A percentile compares a stretch with the other conserved stretches of the same genome.
phyloP scores from a whole-genome alignment of 345 rosid genomes.

The Litchi chinensis region DNA sequence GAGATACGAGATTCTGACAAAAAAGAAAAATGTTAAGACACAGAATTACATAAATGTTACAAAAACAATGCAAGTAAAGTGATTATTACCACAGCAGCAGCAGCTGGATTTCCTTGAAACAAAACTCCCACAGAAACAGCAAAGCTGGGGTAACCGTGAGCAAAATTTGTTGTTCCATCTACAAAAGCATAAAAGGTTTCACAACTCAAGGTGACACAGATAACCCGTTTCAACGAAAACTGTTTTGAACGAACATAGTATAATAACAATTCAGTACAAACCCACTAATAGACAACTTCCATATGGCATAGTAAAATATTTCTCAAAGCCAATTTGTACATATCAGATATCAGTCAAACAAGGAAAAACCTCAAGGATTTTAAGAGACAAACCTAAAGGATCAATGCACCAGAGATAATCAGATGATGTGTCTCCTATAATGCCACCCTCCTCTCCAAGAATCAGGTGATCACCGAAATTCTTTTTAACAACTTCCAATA shows the following conservation, averaged over 20 bases:
- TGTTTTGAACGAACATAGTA: background rate
- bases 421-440: constrained; percentile 75
- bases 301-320: background rate
- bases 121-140: constrained; percentile 95
- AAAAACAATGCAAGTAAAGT: background rate
- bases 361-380: background rate
- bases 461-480: constrained; percentile 86
- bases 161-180: constrained; percentile 98
- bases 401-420: constrained; percentile 98
- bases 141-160: constrained; percentile 97
- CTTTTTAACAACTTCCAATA: constrained; percentile 73
- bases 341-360: background rate
- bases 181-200: constrained; percentile 16
- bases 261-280: background rate
- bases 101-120: constrained; percentile 77
- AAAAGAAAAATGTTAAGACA: background rate
- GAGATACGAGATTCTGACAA: background rate
- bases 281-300: background rate
- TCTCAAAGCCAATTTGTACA: background rate
- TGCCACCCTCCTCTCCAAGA: constrained; percentile 96
- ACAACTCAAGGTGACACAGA: constrained; percentile 1
- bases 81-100: constrained; percentile 86
- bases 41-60: constrained; percentile 16
- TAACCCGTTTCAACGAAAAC: background rate
- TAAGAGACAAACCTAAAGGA: constrained; percentile 73